Conservation (phyloP, 495 filamentous ascomycete species). For the Penicilliopsis zonata region DNA sequence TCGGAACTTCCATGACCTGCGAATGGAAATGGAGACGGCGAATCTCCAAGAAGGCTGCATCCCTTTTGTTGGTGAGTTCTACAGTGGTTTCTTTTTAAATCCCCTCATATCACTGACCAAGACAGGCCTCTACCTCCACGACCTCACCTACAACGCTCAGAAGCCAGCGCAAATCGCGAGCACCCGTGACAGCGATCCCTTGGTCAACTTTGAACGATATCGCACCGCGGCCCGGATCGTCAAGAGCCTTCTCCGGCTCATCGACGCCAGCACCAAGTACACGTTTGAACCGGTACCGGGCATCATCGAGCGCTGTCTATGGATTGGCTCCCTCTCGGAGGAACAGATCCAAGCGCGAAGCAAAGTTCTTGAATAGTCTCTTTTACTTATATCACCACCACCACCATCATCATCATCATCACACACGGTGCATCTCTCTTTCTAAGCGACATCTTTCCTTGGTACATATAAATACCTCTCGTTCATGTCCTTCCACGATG, state of each 20-base stretch:
- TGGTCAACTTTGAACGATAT: slow-evolving; percentile 94
- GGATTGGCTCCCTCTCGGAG: slow-evolving; percentile 83
- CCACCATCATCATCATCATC: no score
- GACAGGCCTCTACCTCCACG: slow-evolving; percentile 86
- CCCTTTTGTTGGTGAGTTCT: slow-evolving; percentile 66
- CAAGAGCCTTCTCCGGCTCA: slow-evolving; percentile 77
- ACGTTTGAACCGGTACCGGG: slow-evolving; percentile 74
- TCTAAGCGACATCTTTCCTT: no score
- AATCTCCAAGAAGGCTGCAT: slow-evolving; percentile 77
- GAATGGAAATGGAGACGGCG: slow-evolving; percentile 81
- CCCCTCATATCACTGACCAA: no score
- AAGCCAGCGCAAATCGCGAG: slow-evolving; percentile 59
- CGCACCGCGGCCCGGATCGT: slow-evolving; percentile 84
- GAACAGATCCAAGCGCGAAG: slow-evolving; percentile 61
- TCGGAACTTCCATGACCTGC: slow-evolving; percentile 80
- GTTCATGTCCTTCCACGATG: no score
- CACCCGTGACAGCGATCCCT: slow-evolving; percentile 46
- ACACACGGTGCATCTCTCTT: no score
- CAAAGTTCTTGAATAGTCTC: slow-evolving; percentile 36
- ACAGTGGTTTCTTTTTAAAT: not conserved
- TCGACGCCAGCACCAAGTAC: slow-evolving; percentile 89
- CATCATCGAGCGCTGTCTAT: slow-evolving; percentile 82
- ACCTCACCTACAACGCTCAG: slow-evolving; percentile 92
- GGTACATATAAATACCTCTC: no score
- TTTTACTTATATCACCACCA: no score